Evolutionary conservation across 345 rosid species (phyloP).

Genomic region (Pistacia integerrima): DNA sequence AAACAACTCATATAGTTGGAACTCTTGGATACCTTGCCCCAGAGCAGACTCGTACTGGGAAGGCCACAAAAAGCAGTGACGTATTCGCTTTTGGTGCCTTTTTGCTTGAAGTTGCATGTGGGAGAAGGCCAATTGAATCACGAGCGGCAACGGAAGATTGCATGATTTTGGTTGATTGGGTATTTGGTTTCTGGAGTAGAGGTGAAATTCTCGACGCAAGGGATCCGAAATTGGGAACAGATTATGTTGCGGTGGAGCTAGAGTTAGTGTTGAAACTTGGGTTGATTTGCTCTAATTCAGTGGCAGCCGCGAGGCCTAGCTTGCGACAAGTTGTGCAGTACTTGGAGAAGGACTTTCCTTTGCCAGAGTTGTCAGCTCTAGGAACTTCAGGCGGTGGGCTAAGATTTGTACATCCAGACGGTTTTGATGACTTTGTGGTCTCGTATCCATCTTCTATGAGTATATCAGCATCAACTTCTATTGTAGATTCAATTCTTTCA

Average conservation of each 20-base stretch:
- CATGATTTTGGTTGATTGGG: slow-evolving; percentile 46
- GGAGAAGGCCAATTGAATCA: slow-evolving; percentile 51
- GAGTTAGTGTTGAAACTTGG: slow-evolving; percentile 61
- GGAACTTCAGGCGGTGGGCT: slow-evolving; percentile 37
- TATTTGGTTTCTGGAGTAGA: slow-evolving; percentile 38
- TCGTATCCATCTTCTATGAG: slow-evolving; percentile 42
- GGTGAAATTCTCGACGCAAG: slow-evolving; percentile 43
- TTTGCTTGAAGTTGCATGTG: slow-evolving; percentile 60
- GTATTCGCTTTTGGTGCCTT: slow-evolving; percentile 63
- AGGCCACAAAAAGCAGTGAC: slow-evolving; percentile 50
- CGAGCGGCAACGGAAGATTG: slow-evolving; percentile 19
- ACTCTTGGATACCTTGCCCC: slow-evolving; percentile 76
- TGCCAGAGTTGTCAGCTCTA: slow-evolving; percentile 45
- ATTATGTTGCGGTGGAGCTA: slow-evolving; percentile 41
- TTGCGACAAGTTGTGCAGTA: slow-evolving; percentile 60
- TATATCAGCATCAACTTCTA: slow-evolving; percentile 37
- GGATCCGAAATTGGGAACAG: slow-evolving; percentile 44
- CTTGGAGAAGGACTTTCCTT: slow-evolving; percentile 43
- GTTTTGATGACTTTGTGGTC: slow-evolving; percentile 45
- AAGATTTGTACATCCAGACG: slow-evolving; percentile 33
- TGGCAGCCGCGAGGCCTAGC: slow-evolving; percentile 49
- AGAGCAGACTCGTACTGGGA: slow-evolving; percentile 53
- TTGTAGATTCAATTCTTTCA: slow-evolving; percentile 58
- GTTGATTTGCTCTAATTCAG: slow-evolving; percentile 52
- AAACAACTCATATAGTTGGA: slow-evolving; percentile 55